Evolutionary conservation across 2,329 filamentous ascomycete genomes (phyloP), one percentile per base, ranked within the genome.

Genomic region (Ophiocordyceps camponoti-saundersi): DNA sequence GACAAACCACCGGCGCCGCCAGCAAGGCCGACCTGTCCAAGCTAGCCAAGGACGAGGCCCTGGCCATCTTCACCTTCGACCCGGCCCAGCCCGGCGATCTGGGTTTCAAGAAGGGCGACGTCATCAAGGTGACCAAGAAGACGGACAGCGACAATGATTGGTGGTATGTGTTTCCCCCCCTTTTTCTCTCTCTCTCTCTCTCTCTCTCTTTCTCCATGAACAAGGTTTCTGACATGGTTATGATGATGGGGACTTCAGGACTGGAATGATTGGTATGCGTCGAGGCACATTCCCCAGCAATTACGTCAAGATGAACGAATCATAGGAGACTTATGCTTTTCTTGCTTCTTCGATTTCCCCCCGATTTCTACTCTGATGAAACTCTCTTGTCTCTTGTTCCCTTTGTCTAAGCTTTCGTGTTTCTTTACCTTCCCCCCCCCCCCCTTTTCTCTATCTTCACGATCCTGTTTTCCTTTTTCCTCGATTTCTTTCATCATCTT

Each of bases 41-140:
- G 50, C 58, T 80, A 49, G 75, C 72, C 59, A 72, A 75, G 54
- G 88, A 95, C 54, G 86, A 96, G 65, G 92, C 88, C 0, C 72
- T 95, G 20, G 92, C 92, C 2, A 71, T 95, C 51, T 96, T 85
- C 65, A 95, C 85, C 2, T 98, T 98, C 59, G 90, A 96, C 52
- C 82, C 88, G 0, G 90, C 95, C 57, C 89, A 95, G 63, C 80
- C 87, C 0, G 90, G 90, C 5, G 90, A 98, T 61, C 63, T 96
- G 48, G 86, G 82, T 0, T 98, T 98, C 67, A 95, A 94, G 69
- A 98, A 98, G 72, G 92, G 92, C 20, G 92, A 98, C 29, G 65
- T 96, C 48, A 95, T 98, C 53, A 95, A 88, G 1, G 88, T 98
- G 48, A 63, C 94, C 48, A 95, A 98, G 70, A 84, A 85, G 64